Conservation (phyloP, 306 rosid genomes). For the Ormosia semicastrata region DNA sequence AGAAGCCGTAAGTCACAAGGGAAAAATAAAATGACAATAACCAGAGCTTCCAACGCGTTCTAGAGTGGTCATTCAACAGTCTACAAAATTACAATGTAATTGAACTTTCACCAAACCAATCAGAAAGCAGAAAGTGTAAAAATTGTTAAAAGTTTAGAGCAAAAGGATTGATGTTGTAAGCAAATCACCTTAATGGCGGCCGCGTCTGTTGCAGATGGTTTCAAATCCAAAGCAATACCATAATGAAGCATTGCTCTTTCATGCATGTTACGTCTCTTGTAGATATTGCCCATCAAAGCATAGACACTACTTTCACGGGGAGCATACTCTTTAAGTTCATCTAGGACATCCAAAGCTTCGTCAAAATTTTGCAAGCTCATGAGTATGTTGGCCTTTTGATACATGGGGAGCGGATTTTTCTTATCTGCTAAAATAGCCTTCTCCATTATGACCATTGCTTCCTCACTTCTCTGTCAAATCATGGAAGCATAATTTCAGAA, state of each 20-base stretch:
- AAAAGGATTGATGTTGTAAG: constrained; percentile 1
- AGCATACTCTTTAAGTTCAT: constrained; percentile 86
- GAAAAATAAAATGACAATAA: background rate
- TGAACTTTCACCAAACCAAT: constrained; percentile 13
- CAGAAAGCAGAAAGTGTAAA: background rate
- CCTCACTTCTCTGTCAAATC: constrained; percentile 71
- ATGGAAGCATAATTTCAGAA: constrained; percentile 26
- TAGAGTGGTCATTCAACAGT: background rate
- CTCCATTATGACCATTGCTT: constrained; percentile 89
- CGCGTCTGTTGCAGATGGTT: constrained; percentile 93
- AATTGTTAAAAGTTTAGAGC: background rate
- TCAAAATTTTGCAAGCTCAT: constrained; percentile 73
- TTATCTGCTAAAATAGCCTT: constrained; percentile 87
- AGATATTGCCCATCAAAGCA: constrained; percentile 94
- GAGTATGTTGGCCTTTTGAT: constrained; percentile 95
- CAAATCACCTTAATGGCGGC: constrained; percentile 84
- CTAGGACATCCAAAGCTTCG: constrained; percentile 80
- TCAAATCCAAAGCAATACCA: constrained; percentile 95
- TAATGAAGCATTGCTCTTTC: constrained; percentile 94
- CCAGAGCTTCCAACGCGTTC: background rate
- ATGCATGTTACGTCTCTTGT: constrained; percentile 80
- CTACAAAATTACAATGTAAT: background rate
- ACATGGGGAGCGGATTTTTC: constrained; percentile 98
- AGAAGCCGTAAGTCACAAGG: background rate
- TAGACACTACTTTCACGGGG: constrained; percentile 96